Evolutionary conservation across 371 early-diverging fungal species (phyloP).

Genomic region (Mucor ambiguus): DNA sequence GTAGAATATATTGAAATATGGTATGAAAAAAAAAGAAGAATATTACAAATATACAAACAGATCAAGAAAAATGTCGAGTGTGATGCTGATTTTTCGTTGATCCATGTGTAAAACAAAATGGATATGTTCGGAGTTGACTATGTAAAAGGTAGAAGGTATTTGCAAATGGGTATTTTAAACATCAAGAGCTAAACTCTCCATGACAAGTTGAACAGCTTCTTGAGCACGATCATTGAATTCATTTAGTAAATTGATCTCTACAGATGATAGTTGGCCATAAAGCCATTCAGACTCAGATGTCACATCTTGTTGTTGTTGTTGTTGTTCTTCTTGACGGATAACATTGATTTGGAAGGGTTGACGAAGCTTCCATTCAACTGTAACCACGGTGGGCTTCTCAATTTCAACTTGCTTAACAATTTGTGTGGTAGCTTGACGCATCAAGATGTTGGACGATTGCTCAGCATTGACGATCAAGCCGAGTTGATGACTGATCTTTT

Average conservation of each 20-base stretch:
- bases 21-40: background rate
- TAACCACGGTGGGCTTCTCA: slow-evolving; percentile 12
- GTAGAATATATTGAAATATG: background rate
- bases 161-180: slow-evolving; percentile 12
- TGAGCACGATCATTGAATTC: slow-evolving; percentile 30
- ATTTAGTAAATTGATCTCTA: slow-evolving; percentile 18
- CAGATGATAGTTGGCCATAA: slow-evolving; percentile 13
- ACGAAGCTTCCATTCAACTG: slow-evolving; percentile 34
- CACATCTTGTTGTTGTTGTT: slow-evolving; percentile 1
- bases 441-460: slow-evolving; percentile 28
- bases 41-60: slow-evolving; percentile 5
- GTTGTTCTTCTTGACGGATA: slow-evolving; percentile 18
- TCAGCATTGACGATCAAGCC: slow-evolving; percentile 35
- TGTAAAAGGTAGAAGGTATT: background rate
- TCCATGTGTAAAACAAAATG: background rate
- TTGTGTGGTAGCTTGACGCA: slow-evolving; percentile 25
- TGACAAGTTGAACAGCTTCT: slow-evolving; percentile 21
- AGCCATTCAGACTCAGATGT: slow-evolving; percentile 25
- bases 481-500: slow-evolving; percentile 36
- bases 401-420: background rate
- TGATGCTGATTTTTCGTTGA: background rate
- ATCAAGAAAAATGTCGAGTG: background rate
- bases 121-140: slow-evolving; percentile 4
- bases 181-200: slow-evolving; percentile 24
- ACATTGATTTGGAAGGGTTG: slow-evolving; percentile 33